Conservation (phyloP, 2,329 filamentous ascomycete species). For the Trichoderma asperellum region DNA sequence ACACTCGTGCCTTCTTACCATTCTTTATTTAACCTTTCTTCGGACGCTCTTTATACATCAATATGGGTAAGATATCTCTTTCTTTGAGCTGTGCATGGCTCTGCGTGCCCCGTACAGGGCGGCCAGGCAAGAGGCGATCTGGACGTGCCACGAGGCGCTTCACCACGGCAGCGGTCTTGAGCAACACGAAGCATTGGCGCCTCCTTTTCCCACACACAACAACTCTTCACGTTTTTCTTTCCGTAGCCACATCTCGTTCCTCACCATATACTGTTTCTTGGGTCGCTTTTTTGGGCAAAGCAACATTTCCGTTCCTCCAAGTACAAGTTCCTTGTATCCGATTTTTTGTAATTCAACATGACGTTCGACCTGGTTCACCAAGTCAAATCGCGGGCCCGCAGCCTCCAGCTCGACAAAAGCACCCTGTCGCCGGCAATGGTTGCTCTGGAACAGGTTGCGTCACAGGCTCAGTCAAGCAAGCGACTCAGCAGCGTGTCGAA, state of each 20-base stretch:
- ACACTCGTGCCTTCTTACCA: conserved; percentile 39
- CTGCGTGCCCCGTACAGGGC: conserved; percentile 32
- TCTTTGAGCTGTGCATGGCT: conserved; percentile 33
- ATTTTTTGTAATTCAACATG: conserved; percentile 45
- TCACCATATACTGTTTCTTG: conserved; percentile 53
- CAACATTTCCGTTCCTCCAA: conserved; percentile 35
- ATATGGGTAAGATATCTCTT: conserved; percentile 48
- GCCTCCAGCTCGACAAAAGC: conserved; percentile 52
- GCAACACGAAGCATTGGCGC: conserved; percentile 21
- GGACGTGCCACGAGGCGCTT: conserved; percentile 33
- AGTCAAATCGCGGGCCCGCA: conserved; percentile 51
- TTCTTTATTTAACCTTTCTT: conserved; percentile 35
- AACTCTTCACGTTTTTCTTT: conserved; percentile 33
- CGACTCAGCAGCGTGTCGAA: conserved; percentile 43
- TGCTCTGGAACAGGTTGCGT: conserved; percentile 29
- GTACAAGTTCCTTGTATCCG: conserved; percentile 31
- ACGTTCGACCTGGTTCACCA: conserved; percentile 49
- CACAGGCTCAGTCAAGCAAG: conserved; percentile 34
- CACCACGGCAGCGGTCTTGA: not conserved
- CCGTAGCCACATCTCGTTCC: conserved; percentile 46
- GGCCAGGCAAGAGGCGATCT: conserved; percentile 24
- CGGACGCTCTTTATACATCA: conserved; percentile 47
- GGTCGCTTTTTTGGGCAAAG: conserved; percentile 44
- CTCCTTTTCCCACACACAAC: conserved; percentile 30
- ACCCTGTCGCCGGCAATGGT: conserved; percentile 30